phyloP scores from a whole-genome alignment of 148 eudicot species.

The Camellia granthamiana region DNA sequence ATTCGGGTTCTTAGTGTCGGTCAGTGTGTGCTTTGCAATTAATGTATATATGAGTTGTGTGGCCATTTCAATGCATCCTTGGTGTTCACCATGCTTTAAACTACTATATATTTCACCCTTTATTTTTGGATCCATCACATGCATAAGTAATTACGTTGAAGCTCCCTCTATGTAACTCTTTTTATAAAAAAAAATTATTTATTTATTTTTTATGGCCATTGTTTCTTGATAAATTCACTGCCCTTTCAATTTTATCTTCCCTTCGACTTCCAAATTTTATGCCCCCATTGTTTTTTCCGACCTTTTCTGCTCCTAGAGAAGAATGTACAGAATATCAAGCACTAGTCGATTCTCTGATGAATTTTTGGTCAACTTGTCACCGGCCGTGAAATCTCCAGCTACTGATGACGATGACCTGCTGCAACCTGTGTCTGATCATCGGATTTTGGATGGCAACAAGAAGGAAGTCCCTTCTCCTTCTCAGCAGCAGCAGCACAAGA shows the following conservation, averaged over 20 bases:
- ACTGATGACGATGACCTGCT: slow-evolving; percentile 3
- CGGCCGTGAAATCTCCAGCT: slow-evolving; percentile 13
- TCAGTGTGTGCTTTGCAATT: too few relatives aligned
- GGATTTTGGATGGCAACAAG: slow-evolving; percentile 21
- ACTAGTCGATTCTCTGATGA: slow-evolving; percentile 37
- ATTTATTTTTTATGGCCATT: too few relatives aligned
- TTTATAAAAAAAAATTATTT: too few relatives aligned
- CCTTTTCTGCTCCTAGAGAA: neutral
- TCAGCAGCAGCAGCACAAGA: neutral
- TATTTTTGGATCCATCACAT: neutral
- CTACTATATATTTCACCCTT: neutral
- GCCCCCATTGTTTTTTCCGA: neutral
- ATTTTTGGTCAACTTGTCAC: slow-evolving; percentile 28
- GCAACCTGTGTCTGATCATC: slow-evolving; percentile 16
- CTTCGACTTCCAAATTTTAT: neutral
- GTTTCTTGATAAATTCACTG: neutral
- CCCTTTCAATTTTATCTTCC: neutral
- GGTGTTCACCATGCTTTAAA: neutral
- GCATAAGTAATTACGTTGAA: neutral
- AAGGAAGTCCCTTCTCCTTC: slow-evolving; percentile 21
- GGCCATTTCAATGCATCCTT: too few relatives aligned
- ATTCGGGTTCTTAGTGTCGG: too few relatives aligned
- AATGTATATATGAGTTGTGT: too few relatives aligned
- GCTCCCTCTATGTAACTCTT: neutral
- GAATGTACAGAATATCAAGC: slow-evolving; percentile 45